phyloP scores from a whole-genome alignment of 1,284 basidiomycete genomes.

The Leucoagaricus sp. region DNA sequence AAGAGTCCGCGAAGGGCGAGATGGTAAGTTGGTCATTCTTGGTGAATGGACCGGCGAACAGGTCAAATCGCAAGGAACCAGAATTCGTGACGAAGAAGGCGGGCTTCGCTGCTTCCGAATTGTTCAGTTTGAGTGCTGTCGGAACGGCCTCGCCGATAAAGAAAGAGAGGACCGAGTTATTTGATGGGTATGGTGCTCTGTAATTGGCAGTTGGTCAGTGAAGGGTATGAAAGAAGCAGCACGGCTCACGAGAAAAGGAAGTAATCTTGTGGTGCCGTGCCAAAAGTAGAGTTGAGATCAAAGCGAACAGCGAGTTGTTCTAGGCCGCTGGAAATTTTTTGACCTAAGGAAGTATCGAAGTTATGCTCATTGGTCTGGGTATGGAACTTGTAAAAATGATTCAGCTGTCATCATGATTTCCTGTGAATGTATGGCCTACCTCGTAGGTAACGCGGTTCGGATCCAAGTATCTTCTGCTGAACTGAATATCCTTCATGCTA shows the following conservation, averaged over 20 bases:
- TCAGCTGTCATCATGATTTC: not conserved
- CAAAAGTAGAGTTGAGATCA: constrained; percentile 57
- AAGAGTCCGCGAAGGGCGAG: constrained; percentile 62
- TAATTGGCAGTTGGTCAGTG: not conserved
- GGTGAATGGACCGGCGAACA: constrained; percentile 71
- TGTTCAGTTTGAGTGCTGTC: constrained; percentile 59
- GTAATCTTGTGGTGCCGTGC: constrained; percentile 75
- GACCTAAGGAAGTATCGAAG: constrained; percentile 61
- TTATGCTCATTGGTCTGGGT: constrained; percentile 40
- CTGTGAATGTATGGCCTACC: constrained; percentile 33
- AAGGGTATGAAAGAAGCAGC: not conserved
- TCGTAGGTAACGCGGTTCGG: constrained; percentile 74
- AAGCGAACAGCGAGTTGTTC: constrained; percentile 52
- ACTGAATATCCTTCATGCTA: constrained; percentile 52
- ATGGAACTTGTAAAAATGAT: constrained; percentile 52
- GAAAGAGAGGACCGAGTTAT: constrained; percentile 61
- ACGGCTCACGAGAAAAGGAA: constrained; percentile 54
- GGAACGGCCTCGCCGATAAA: constrained; percentile 62
- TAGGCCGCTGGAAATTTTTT: constrained; percentile 56
- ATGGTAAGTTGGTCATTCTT: constrained; percentile 79
- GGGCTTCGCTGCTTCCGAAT: constrained; percentile 57
- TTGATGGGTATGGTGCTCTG: constrained; percentile 67
- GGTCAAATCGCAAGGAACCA: constrained; percentile 75
- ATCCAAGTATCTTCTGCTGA: constrained; percentile 73
- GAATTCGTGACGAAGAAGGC: constrained; percentile 74